Base-by-base conservation (phyloP, 129 eudicot species). In the Mikania micrantha region DNA sequence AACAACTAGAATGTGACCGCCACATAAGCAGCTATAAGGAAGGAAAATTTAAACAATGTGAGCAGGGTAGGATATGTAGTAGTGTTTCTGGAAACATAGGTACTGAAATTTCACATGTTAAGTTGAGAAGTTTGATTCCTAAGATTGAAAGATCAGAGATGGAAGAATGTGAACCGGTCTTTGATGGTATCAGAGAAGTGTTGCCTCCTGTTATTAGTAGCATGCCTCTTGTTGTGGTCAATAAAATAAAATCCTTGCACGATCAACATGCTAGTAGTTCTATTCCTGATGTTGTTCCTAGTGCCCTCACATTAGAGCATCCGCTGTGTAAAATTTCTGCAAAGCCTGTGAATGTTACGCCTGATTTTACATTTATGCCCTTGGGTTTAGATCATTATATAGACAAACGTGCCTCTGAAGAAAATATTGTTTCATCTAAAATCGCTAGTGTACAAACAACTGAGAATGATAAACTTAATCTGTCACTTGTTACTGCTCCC, bases 401-500 rank as follows among this genome's bases (percentile, higher is more conserved):
- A 22, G 27, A 36, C 25, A 24, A 7, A 15, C 67, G 12, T 9
- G 57, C 72, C n/a, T 48, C 28, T n/a, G n/a, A n/a, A 0, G 35
- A 75, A 35, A 66, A 47, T 1, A 32, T 36, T 19, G 73, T n/a
- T 74, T 52, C 71, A 38, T 64, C 78, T 53, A 67, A 47, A 4
- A 17, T 16, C 9, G 27, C 50, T 75, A 7, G n/a, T 47, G 10
- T 7, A 13, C 60, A 39, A n/a, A 15, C 74, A 54, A 20, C 50
- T 12, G 67, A 56, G 50, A 34, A 50, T 19, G 68, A 57, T 3
- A 66, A 75, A 56, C 72, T 40, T 42, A 36, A 75, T 4, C 34
- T 75, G 44, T 75, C 79, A 28, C 74, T 75, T 57, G 60, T 53
- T 21, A 65, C 60, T 20, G 67, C 40, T 0, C 45, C 59, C 25